Evolutionary conservation across 2,329 filamentous ascomycete species (phyloP), one percentile per base, ranked within the genome.

Genomic region (Diplodia mutila): DNA sequence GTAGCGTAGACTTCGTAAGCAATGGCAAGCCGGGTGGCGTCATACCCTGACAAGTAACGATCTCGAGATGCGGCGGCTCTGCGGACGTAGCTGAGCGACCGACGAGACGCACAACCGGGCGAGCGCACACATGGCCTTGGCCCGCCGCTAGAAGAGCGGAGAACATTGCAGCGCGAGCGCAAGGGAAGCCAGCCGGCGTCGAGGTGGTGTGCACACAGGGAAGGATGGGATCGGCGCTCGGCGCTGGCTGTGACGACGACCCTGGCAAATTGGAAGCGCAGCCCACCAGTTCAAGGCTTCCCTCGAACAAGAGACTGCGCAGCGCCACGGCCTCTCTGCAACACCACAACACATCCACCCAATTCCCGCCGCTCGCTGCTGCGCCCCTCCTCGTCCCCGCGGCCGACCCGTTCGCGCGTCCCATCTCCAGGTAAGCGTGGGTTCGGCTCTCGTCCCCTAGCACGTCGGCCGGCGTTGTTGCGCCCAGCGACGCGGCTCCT

Each of bases 1-100:
- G 59, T 51, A 63, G 46, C 66, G 68, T 69, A 63, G 46, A 63
- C 23, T 49, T 23, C 57, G 29, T 29, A 61, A 42, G 52, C 57
- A 63, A 63, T 63, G 68, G 52, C 65, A 68, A 63, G 55, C 42
- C 34, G 53, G 39, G 52, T 61, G 64, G 59, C 59, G 59, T 63
- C 59, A 63, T 51, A 21, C 39, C 42, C 42, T 59, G 59, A 46
- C 18, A 21, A 46, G 42, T 18, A 51, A 61, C 16, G 42, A 63
- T 51, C 5, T 42, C 59, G 29, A 63, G 42, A 63, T 25, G 39
- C 42, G 42, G 54, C 14, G 39, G 34, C n/a, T 46, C n/a, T 4
- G 42, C 27, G 42, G 64, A 6, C 14, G 39, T 18, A 42, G 39
- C 39, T 42, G 39, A 14, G 37, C 63, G 25, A 59, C 65, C 63